Percentiles rank a stretch among this genome's conserved stretches.
phyloP scores from a whole-genome alignment of 805 yeast species.

The Candida manassasensis region DNA sequence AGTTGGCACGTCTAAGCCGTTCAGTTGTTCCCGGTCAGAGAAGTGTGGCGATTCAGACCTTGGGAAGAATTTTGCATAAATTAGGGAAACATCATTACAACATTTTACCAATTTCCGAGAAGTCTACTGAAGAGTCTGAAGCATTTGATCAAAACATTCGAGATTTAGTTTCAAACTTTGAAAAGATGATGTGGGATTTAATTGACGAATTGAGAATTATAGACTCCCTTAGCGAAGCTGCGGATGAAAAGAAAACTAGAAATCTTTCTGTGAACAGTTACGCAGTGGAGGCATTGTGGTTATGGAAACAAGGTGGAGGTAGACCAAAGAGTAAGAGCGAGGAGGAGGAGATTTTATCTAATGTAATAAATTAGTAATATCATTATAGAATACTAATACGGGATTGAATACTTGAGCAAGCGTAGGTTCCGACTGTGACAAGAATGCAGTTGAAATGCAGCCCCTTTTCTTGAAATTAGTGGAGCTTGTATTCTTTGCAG shows the following conservation, averaged over 20 bases:
- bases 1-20: constrained; percentile 72
- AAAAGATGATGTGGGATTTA: constrained; percentile 64
- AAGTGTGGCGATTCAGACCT: constrained; percentile 76
- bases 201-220: constrained; percentile 58
- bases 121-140: constrained; percentile 29
- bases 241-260: constrained; percentile 57
- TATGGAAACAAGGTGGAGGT: constrained; percentile 63
- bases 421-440: too few relatives aligned
- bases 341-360: constrained; percentile 22
- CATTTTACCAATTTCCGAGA: constrained; percentile 42
- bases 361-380: background rate
- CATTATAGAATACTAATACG: too few relatives aligned
- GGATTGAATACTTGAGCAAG: too few relatives aligned
- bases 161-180: constrained; percentile 35
- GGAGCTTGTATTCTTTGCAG: too few relatives aligned
- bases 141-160: constrained; percentile 27
- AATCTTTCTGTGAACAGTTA: constrained; percentile 75
- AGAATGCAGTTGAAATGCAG: too few relatives aligned
- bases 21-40: constrained; percentile 83
- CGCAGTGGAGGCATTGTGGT: constrained; percentile 88
- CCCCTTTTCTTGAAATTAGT: too few relatives aligned
- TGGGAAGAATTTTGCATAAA: constrained; percentile 84
- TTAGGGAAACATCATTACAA: constrained; percentile 61
- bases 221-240: constrained; percentile 61
- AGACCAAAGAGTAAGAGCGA: constrained; percentile 19